phyloP scores from a whole-genome alignment of 2,329 filamentous ascomycete genomes.

The Allantophomopsis lycopodina region DNA sequence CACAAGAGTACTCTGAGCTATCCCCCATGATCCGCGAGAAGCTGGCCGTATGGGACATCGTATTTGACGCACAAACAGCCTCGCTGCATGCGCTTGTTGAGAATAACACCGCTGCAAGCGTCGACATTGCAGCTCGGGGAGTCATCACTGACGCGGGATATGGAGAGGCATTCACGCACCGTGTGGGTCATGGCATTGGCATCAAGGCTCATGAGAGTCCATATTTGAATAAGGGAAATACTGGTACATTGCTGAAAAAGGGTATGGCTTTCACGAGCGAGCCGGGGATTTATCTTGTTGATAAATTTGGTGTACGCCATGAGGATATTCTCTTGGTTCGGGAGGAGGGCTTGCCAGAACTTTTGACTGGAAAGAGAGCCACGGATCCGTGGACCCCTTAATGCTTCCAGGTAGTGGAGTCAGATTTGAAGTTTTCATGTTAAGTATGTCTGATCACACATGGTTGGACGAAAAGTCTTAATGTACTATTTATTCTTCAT shows the following conservation, averaged over 20 bases:
- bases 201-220: constrained; percentile 55
- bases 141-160: constrained; percentile 46
- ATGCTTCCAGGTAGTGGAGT: not conserved
- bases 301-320: constrained; percentile 46
- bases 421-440: no score
- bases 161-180: constrained; percentile 43
- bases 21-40: constrained; percentile 27
- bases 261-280: constrained; percentile 53
- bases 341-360: constrained; percentile 35
- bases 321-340: constrained; percentile 47
- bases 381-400: constrained; percentile 36
- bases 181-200: constrained; percentile 49
- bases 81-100: constrained; percentile 34
- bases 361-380: constrained; percentile 38
- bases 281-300: constrained; percentile 46
- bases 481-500: no score
- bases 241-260: constrained; percentile 26
- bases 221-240: constrained; percentile 50
- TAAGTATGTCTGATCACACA: no score
- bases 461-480: no score
- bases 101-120: constrained; percentile 39
- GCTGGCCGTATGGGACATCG: constrained; percentile 41
- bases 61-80: constrained; percentile 45
- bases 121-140: constrained; percentile 44
- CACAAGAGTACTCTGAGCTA: constrained; percentile 3